A percentile compares a stretch with the other conserved stretches of the same genome.
Evolutionary conservation across 2,329 filamentous ascomycete genomes (phyloP).

Genomic region (Raffaelea ambrosiae): DNA sequence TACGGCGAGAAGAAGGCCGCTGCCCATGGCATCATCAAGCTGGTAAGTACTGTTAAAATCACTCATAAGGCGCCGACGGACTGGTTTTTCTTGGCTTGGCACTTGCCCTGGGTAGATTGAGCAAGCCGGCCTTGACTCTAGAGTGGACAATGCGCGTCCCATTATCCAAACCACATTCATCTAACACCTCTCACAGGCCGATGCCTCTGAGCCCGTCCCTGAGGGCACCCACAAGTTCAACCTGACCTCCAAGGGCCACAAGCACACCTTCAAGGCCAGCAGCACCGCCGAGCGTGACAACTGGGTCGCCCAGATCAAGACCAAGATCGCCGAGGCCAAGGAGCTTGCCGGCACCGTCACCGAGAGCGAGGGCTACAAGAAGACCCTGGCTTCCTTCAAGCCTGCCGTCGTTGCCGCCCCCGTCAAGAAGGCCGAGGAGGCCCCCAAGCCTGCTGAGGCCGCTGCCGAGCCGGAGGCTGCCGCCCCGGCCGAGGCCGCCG

Average conservation of each 20-base stretch:
- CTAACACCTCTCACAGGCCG: conserved; percentile 30
- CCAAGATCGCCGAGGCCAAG: conserved; percentile 78
- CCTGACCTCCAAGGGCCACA: conserved; percentile 77
- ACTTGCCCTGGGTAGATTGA: no score
- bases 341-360: conserved; percentile 64
- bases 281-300: conserved; percentile 73
- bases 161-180: no score
- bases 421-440: conserved; percentile 32
- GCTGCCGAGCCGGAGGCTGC: conserved; percentile 14
- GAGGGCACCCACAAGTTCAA: conserved; percentile 75
- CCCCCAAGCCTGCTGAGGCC: conserved; percentile 17
- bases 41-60: conserved; percentile 55
- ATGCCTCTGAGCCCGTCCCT: conserved; percentile 62
- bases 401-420: conserved; percentile 36
- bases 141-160: no score
- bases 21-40: conserved; percentile 73
- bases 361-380: conserved; percentile 82
- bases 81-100: no score
- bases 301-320: conserved; percentile 81
- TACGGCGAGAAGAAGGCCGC: conserved; percentile 80
- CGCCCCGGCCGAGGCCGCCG: conserved; percentile 2
- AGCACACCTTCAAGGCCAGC: conserved; percentile 86
- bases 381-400: conserved; percentile 63
- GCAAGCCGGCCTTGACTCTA: no score
- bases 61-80: no score